Base-by-base conservation (phyloP, 371 early-diverging fungal species). In the Mortierella sp. region DNA sequence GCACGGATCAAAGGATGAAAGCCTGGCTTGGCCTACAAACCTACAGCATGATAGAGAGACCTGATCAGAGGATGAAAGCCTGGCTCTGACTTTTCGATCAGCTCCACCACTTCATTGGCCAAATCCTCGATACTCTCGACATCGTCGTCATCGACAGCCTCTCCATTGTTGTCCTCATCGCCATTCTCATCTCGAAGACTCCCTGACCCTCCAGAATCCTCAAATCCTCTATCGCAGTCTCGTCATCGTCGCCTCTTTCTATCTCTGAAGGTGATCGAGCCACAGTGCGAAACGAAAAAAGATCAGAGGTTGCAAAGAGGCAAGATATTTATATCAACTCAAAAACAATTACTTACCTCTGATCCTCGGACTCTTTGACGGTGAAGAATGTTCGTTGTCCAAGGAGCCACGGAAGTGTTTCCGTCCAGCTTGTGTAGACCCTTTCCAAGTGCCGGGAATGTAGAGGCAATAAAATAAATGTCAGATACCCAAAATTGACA, bases 111-210 rank as follows among this genome's bases (percentile, higher is more conserved):
- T 62, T 62, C 62, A 17, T 28, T 29, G 49, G 49, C 45, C 49
- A 62, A 47, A 62, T 62, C 62, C n/a, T 62, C 62, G 29, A 62
- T 62, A 62, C 49, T 62, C 45, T 62, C 62, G 49, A 28, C 62
- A 19, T 58, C 59, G 3, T 62, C 43, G 62, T 62, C 62, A 34
- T 59, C 59, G 34, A 59, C 35, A 59, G 35, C 59, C 35, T 59
- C 59, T 22, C 35, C 35, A 59, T n/a, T 59, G 17, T 45, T 62
- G 49, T 62, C 62, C 47, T 29, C 51, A 29, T 47, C 45, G 51
- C 49, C 49, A 29, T 29, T 28, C 61, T 61, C 62, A 62, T 62
- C 32, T 49, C 31, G 49, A 45, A 47, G 45, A 47, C 62, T 12
- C 15, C 8, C 62, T 62, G 45, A 47, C 61, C 43, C 45, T 45